Evolutionary conservation across 2,329 filamentous ascomycete genomes (phyloP), one percentile per base, ranked within the genome.

Genomic region (Parastagonospora nodorum): DNA sequence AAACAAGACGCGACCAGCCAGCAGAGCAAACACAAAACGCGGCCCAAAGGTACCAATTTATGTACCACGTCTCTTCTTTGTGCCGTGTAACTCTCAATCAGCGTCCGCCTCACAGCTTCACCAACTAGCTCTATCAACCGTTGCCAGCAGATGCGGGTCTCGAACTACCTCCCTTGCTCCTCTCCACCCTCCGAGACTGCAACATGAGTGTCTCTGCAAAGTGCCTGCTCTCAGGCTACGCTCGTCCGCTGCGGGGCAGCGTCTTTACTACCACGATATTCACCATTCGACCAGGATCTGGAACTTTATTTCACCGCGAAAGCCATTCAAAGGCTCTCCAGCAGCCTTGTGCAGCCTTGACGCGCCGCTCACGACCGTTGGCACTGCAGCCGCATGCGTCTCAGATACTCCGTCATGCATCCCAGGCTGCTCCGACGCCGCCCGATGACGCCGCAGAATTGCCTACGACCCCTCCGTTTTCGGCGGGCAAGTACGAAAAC

Each of bases 401-500:
- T 16, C 55, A 54, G 24, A 44, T 53, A 11, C 48, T 8, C 51
- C 28, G 65, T 32, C 66, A 67, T 53, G 68, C 65, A 60, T 70
- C 69, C 50, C 58, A 68, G 55, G 63, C 67, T 44, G 50, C 63
- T 53, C 68, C 71, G 48, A 61, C 63, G 60, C 69, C 45, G 31
- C 45, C 31, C 7, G 45, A 48, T 38, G 45, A 73, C 54, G 64
- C 67, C 48, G 71, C 72, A 53, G 69, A 74, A 55, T 59, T 66
- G 28, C 66, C 69, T 32, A 69, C 60, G 53, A 60, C 66, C 29
- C 69, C 69, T 40, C 69, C 69, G 32, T 73, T 71, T 51, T 70
- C 66, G 33, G 66, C 69, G 43, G 71, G 69, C 4, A 89, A 90
- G 0, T 95, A 92, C 72, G 77, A 82, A 15, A 79, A 86, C 38